Evolutionary conservation across 768 basidiomycete species (phyloP), one percentile per base, ranked within the genome.

Genomic region (Inosperma sp.): DNA sequence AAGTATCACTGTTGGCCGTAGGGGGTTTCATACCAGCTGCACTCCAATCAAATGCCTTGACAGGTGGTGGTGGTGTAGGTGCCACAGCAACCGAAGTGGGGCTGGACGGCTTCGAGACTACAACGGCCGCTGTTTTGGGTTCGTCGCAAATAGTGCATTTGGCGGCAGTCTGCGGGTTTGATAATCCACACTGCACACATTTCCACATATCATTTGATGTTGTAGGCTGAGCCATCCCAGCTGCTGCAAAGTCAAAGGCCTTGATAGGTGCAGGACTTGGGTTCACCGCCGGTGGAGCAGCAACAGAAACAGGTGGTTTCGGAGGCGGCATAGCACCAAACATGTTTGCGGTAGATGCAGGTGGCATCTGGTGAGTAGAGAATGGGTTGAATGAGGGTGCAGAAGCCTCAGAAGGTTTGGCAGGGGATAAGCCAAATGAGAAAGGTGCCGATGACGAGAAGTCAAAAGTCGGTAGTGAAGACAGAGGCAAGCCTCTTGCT

Each of bases 181-280:
- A 54, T 35, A 83, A 58, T 60, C 66, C 68, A 51, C 87, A 90
- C 3, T 63, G 56, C 1, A 61, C 64, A 60, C 86, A 88, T 12
- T 56, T 76, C 85, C 85, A 88, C 13, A 51, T 57, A 45, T 60
- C 58, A 17, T 57, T 65, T 29, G 57, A 57, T 8, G 57, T 50
- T 4, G 66, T 48, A 7, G 80, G 76, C 1, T 71, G 64, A 56
- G 76, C 81, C 52, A 78, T 64, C 4, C 82, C 84, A 0, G 81
- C 81, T 9, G 79, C 83, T 4, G 75, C 70, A 75, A 81, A 86
- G 57, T 85, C 71, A 56, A 86, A 86, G 26, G 70, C 69, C 34
- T 71, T 67, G 45, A 56, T 34, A 12, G 64, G 33, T 13, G 53
- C 7, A 21, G 63, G 34, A n/a, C 45, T 31, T 14, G 58, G 46